These are phyloP conservation scores for Houttuynia cordata DNA, from an alignment of 164 flowering plant species.

Conservation along the genomic window DNA sequence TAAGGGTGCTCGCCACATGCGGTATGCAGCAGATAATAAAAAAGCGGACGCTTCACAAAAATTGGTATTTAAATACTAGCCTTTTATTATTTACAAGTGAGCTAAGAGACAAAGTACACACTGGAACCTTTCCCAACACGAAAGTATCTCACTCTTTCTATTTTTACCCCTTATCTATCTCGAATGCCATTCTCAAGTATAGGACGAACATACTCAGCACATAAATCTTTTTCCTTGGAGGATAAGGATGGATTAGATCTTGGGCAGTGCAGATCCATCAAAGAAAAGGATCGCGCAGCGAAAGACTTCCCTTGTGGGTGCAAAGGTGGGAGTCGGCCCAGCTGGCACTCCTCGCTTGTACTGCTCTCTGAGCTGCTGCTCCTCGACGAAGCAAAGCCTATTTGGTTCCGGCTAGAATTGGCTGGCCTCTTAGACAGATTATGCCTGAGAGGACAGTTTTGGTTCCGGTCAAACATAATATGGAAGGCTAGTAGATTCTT, in stretches of 20 bases:
- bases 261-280: constrained; percentile 41
- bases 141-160: no score
- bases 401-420: constrained; percentile 34
- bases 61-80: no score
- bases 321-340: constrained; percentile 33
- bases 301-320: constrained; percentile 31
- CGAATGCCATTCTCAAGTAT: no score
- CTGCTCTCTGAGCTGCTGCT: constrained; percentile 35
- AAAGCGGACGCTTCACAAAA: no score
- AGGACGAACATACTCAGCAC: no score
- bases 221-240: neutral
- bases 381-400: constrained; percentile 55
- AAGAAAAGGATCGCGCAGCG: constrained; percentile 40
- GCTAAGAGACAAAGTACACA: no score
- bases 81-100: no score
- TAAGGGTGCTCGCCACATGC: no score
- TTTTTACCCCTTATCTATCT: no score
- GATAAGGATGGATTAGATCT: constrained; percentile 3
- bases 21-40: no score
- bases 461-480: constrained; percentile 28
- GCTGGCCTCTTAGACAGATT: constrained; percentile 60
- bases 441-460: constrained; percentile 16
- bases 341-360: constrained; percentile 27
- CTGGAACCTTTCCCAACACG: no score
- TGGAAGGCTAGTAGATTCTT: constrained; percentile 49